Base-by-base conservation (phyloP, 768 basidiomycete species). In the Boletus rubescentipes region DNA sequence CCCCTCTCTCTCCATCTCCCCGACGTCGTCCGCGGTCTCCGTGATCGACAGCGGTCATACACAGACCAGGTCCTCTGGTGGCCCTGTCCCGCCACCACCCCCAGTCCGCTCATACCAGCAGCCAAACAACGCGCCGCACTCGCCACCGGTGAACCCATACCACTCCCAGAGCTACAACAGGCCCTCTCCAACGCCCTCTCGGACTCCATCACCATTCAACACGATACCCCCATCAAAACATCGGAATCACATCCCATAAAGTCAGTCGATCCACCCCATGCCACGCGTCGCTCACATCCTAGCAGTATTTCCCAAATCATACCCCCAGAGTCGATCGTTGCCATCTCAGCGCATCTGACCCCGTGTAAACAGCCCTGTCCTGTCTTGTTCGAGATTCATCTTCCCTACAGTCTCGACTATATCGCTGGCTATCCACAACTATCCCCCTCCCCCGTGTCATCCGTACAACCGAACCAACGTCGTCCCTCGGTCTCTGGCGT, bases 191-290 rank as follows among this genome's bases (percentile, higher is more conserved):
- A 76, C 8, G 85, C 85, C 0, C 81, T 87, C 36, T 72, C 77
- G 8, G 77, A 82, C n/a, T 61, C 72, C 69, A 76, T 60, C 50
- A 15, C 55, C 48, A 20, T 37, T 30, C 57, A 37, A 8, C 4
- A 26, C 26, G 26, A 26, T 3, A 4, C 26, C 37, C 21, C 29
- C 48, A 49, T 36, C 62, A 31, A 4, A 40, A 93, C 90, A 1
- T 91, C 89, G 3, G 76, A 80, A 21, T 81, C 87, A 0, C 91
- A 93, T 70, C 91, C 92, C 8, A 89, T 95, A 66, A 91, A 92
- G 89, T 90, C 57, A 47, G 81, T 73, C 46, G 6, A n/a, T 47
- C 18, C 41, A 45, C 16, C 15, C 12, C 46, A 5, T 2, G 6
- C 20, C 41, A 3, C 48, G 7, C 40, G 18, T 23, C 29, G 29